Base-by-base conservation (phyloP, 2,329 filamentous ascomycete genomes). In the Paramyrothecium sp. region DNA sequence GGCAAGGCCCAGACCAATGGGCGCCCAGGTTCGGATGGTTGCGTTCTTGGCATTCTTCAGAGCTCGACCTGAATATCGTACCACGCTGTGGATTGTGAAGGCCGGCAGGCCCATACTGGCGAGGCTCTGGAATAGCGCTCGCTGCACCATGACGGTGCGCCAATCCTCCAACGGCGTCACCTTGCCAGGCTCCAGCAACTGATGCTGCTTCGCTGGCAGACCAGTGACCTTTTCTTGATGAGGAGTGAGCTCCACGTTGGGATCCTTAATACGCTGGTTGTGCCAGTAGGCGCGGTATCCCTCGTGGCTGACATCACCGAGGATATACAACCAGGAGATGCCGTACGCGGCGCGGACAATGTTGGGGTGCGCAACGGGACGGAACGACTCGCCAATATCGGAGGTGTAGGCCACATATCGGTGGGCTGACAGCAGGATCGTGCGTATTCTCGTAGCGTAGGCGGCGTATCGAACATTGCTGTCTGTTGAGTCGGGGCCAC, bases 401-500 rank as follows among this genome's bases (percentile, higher is more conserved):
- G 89, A 93, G 0, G 95, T 98, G 73, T 99, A 99, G 56, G 95
- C 95, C 52, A 99, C 92, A 69, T 99, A 99, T 68, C 95, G 89
- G 69, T 98, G 95, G 3, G 93, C 93, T 17, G 90, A 92, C 65
- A 93, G 80, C 68, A 99, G 86, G 63, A 98, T 90, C 8, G 93
- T 97, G 60, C 91, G 88, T 61, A 95, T 78, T 52, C 95, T 88
- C 59, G 88, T 87, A 51, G 92, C 91, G 76, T 99, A 99, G 65
- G 90, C 95, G 57, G 93, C 94, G 76, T 98, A 99, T 68, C 95
- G 90, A 68, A 96, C 79, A 65, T 87, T 89, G 65, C 87, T 90
- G 55, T 97, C 91, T 58, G 92, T 97, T 5, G 92, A 90, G 66
- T 96, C 89, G 56, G 87, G 82, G 16, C 64, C 72, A 55, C 73